Base-by-base conservation (phyloP, 768 basidiomycete genomes). In the Boletellus ananiceps region DNA sequence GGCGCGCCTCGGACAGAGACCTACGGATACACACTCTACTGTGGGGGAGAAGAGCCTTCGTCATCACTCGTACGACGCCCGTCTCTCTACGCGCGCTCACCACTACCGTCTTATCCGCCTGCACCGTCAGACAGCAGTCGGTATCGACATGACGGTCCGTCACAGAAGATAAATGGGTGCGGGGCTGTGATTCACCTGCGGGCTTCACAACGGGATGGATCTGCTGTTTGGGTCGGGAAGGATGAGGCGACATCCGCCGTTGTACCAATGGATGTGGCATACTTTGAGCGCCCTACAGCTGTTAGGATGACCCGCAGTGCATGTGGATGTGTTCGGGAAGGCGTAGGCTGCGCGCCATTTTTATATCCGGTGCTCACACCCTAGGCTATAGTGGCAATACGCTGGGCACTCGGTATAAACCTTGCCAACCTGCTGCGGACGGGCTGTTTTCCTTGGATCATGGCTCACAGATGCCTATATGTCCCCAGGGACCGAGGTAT, bases 311-410 rank as follows among this genome's bases (percentile, higher is more conserved):
- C 77, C 48, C 71, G 70, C 52, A 80, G 76, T 52, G 67, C 78
- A 3, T 87, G 85, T 55, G 83, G 84, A 13, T 88, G 85, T 57
- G 62, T 81, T 34, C 75, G 81, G 31, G 83, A 86, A 63, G 84
- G 83, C 5, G 71, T 88, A 9, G 85, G 82, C 16, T 88, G 85
- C 66, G 72, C 76, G 2, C 27, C 21, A 1, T 32, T 37, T 45
- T 46, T 48, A n/a, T 18, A 25, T 40, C 16, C 43, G 19, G 21
- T 41, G 39, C 57, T 64, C 36, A 59, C 36, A 21, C 21, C n/a
- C n/a, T n/a, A n/a, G n/a, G n/a, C 39, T 15, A 21, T 52, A 84
- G 83, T 52, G 84, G 84, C 0, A 86, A 84, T 49, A 69, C 80
- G 4, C 69, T 86, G 11, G 84, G 84, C 23, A 82, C 76, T 7